Percentiles rank a stretch among this genome's conserved stretches.
Evolutionary conservation across 2,329 filamentous ascomycete species (phyloP).

Genomic region (Microdochium trichocladiopsis): DNA sequence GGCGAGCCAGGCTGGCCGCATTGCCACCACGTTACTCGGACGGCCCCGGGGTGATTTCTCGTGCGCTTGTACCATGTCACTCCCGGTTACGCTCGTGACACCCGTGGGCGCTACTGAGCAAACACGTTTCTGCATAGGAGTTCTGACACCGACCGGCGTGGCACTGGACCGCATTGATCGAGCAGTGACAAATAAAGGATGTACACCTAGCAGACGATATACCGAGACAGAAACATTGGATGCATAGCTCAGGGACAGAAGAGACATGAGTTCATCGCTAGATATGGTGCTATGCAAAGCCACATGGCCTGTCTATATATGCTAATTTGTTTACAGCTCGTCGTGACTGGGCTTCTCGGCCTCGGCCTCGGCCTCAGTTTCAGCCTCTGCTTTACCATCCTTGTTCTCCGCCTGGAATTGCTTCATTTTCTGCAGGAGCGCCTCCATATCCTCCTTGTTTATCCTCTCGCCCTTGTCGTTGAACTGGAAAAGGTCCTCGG

Average conservation of each 20-base stretch:
- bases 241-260: conserved; percentile 1
- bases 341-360: conserved; percentile 15
- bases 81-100: too few species aligned
- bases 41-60: neutral
- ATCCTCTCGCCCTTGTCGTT: conserved; percentile 32
- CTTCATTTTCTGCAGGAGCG: conserved; percentile 5
- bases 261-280: conserved; percentile 14
- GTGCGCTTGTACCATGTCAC: neutral
- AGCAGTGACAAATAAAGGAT: too few species aligned
- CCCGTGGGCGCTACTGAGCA: neutral
- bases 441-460: conserved; percentile 19
- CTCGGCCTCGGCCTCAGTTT: conserved; percentile 16
- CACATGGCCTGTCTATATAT: neutral
- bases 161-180: too few species aligned
- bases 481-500: conserved; percentile 24
- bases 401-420: conserved; percentile 7
- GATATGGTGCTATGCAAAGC: conserved; percentile 19
- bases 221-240: too few species aligned
- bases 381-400: conserved; percentile 12
- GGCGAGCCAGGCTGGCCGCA: neutral
- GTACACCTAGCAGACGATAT: too few species aligned
- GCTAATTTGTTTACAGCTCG: conserved; percentile 13
- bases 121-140: neutral
- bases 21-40: neutral
- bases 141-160: too few species aligned